phyloP scores from a whole-genome alignment of 75 land plant species.

The Selaginella tamariscina region DNA sequence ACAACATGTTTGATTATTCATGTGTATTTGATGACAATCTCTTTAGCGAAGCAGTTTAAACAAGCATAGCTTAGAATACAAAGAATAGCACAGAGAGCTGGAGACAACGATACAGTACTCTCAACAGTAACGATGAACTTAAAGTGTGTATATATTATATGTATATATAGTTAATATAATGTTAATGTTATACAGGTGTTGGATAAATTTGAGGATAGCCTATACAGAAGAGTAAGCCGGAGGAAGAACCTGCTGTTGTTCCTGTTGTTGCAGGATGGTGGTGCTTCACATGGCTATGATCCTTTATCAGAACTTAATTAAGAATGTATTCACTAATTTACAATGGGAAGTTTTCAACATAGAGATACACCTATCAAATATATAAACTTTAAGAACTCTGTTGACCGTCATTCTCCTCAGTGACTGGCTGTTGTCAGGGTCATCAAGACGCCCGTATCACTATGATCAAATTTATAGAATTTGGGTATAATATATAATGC shows the following conservation, averaged over 20 bases:
- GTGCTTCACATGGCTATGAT: neutral
- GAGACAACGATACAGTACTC: slow-evolving; percentile 69
- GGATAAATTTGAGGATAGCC: neutral
- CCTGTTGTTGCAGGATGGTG: neutral
- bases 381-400: no score
- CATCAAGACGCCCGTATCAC: no score
- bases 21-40: slow-evolving; percentile 41
- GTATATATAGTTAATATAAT: no score
- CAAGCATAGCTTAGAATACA: slow-evolving; percentile 58
- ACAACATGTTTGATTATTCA: no score
- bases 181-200: no score
- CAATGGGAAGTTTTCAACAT: no score
- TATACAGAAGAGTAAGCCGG: neutral
- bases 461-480: neutral
- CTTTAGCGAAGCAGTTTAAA: slow-evolving; percentile 81
- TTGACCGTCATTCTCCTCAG: no score
- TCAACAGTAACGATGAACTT: slow-evolving; percentile 93
- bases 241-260: neutral
- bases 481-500: slow-evolving; percentile 53
- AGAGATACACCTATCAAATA: no score
- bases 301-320: neutral
- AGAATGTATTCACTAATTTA: no score
- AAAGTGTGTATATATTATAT: no score
- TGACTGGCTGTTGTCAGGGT: neutral
- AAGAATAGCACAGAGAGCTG: slow-evolving; percentile 67